Conservation (phyloP, 768 basidiomycete species). For the Trametes punicea region DNA sequence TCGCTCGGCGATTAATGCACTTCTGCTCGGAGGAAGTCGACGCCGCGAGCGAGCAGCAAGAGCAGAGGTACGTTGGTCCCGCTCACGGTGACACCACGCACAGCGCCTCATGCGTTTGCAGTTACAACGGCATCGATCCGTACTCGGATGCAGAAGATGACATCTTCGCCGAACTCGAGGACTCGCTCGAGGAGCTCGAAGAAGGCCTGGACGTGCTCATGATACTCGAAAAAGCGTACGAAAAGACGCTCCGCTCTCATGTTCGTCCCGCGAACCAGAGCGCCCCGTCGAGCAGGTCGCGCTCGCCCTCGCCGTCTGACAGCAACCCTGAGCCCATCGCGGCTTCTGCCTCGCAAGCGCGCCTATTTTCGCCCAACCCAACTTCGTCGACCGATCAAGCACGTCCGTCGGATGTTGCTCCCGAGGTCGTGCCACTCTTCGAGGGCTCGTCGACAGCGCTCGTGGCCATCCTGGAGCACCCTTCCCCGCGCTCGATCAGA, state of each 20-base stretch:
- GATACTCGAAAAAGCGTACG: constrained; percentile 69
- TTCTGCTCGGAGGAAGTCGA: constrained; percentile 65
- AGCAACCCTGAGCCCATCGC: neutral
- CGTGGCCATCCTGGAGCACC: constrained; percentile 57
- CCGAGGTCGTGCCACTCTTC: constrained; percentile 33
- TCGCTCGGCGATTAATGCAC: constrained; percentile 83
- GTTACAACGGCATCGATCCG: constrained; percentile 1
- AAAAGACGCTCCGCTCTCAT: constrained; percentile 61
- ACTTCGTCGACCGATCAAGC: neutral
- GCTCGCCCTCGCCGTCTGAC: constrained; percentile 7
- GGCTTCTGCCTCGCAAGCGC: neutral
- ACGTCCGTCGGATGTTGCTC: constrained; percentile 27
- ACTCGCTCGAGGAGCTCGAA: constrained; percentile 56
- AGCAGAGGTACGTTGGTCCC: constrained; percentile 3
- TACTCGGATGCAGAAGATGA: constrained; percentile 34
- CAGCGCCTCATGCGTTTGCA: neutral
- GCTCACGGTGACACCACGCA: neutral
- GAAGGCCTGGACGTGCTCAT: constrained; percentile 69
- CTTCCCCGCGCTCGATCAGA: constrained; percentile 16
- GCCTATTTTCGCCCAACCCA: neutral
- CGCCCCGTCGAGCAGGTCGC: constrained; percentile 14
- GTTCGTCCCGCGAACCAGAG: constrained; percentile 29
- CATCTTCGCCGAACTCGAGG: constrained; percentile 40
- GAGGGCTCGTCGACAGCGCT: constrained; percentile 68
- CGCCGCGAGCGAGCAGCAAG: constrained; percentile 14